phyloP scores from a whole-genome alignment of 805 yeast species.

The Saccharomycodes ludwigii region DNA sequence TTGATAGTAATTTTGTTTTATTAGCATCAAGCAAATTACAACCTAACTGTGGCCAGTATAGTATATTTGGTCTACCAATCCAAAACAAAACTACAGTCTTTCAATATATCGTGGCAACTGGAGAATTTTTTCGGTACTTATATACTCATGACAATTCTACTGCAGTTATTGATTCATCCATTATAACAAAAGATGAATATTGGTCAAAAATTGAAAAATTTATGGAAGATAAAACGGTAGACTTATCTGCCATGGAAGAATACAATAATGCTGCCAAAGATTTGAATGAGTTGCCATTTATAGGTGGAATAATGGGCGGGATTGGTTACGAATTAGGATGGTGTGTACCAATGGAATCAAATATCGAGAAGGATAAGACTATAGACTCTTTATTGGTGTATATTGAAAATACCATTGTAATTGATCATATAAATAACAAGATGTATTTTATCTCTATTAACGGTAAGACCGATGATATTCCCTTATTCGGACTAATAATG shows the following conservation, averaged over 20 bases:
- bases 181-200: conserved; percentile 14
- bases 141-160: background rate
- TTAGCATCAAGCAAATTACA: conserved; percentile 4
- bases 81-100: background rate
- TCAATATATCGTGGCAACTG: conserved; percentile 1
- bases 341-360: conserved; percentile 28
- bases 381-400: conserved; percentile 72
- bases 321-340: conserved; percentile 83
- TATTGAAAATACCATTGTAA: conserved; percentile 50
- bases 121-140: background rate
- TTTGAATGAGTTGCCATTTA: conserved; percentile 45
- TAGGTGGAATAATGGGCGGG: conserved; percentile 86
- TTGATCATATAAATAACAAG: conserved; percentile 33
- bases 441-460: conserved; percentile 43
- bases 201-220: conserved; percentile 18
- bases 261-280: background rate
- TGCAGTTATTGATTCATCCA: background rate
- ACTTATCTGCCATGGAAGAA: conserved; percentile 7
- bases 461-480: conserved; percentile 9
- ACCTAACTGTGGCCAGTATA: conserved; percentile 5
- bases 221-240: conserved; percentile 14
- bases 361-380: conserved; percentile 18
- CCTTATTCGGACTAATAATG: conserved; percentile 3
- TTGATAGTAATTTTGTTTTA: background rate
- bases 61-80: conserved; percentile 5